Percentiles rank a stretch among this genome's conserved stretches.
phyloP scores from a whole-genome alignment of 2,329 filamentous ascomycete species.

The Botryotinia globosa region DNA sequence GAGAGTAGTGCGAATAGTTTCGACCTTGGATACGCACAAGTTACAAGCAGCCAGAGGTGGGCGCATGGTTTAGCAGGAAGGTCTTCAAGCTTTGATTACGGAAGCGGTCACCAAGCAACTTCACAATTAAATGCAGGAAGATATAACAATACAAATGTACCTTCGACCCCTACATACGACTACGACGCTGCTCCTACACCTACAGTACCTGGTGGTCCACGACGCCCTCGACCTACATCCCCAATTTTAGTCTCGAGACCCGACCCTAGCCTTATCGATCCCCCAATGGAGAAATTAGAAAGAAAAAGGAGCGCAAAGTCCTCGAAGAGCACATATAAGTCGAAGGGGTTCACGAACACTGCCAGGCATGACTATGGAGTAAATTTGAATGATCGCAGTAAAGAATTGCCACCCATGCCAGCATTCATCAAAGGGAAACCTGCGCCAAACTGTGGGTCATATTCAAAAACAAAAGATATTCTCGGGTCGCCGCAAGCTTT shows the following conservation, averaged over 20 bases:
- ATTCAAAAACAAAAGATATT: conserved; percentile 46
- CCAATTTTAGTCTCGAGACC: conserved; percentile 37
- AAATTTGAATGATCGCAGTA: conserved; percentile 33
- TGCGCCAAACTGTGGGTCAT: conserved; percentile 52
- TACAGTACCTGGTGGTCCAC: conserved; percentile 76
- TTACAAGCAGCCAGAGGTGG: conserved; percentile 57
- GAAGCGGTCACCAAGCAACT: conserved; percentile 43
- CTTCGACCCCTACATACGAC: conserved; percentile 43
- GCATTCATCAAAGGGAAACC: conserved; percentile 47
- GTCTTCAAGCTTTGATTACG: conserved; percentile 74
- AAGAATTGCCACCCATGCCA: conserved; percentile 36
- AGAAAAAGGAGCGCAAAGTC: conserved; percentile 60
- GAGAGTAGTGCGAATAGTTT: conserved; percentile 67
- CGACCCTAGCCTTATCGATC: conserved; percentile 25
- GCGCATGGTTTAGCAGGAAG: conserved; percentile 49
- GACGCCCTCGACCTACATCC: conserved; percentile 48
- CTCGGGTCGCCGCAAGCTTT: conserved; percentile 27
- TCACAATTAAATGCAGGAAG: conserved; percentile 38
- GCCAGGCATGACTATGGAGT: conserved; percentile 39
- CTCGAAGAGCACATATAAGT: conserved; percentile 41
- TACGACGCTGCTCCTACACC: conserved; percentile 85
- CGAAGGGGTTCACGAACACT: conserved; percentile 43
- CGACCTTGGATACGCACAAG: conserved; percentile 59
- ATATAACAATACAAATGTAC: conserved; percentile 24
- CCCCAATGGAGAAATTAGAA: conserved; percentile 44